Base-by-base conservation (phyloP, 305 asterid species). In the Plantago rigida region DNA sequence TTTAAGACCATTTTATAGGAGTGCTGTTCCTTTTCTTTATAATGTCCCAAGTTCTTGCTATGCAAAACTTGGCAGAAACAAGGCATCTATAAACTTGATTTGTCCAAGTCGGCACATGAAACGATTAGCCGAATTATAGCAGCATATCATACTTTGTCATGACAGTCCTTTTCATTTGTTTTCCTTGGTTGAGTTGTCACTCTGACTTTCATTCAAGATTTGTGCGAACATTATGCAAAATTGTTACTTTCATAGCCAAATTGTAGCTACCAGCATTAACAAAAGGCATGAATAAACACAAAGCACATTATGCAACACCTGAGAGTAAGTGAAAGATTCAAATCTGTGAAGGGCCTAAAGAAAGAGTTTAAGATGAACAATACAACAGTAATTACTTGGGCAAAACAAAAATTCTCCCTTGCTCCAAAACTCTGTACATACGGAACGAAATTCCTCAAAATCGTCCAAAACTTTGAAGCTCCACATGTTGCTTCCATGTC, bases 391-490 rank as follows among this genome's bases (percentile, higher is more conserved):
- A 8, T 51, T 13, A 51, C 26, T 13, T 8, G 3, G 34, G 26
- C 34, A 51, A 36, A 19, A 51, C 34, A 51, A 51, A 51, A 51
- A 28, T 9, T 51, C 13, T 28, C 56, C 9, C 55, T 49, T 52
- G 51, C 72, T 73, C 74, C 59, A 62, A 58, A 64, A 59, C 86
- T 76, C 78, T 85, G 78, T 83, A 66, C 66, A 67, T 51, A 19
- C 56, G 6, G n/a, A 19, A 19, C 22, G 56, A 51, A 51, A 51
- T 19, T 19, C 31, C 26, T 19, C 78, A 64, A 71, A 73, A 54
- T 72, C 69, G 68, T 75, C 75, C 85, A 88, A 85, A 86, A 84
- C 82, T 51, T 77, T 69, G 87, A 81, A 82, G 86, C 87, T 82
- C 81, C 84, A 60, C 54, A 41, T 63, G 67, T 65, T 65, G 81